These are phyloP conservation scores for Penicillium decumbens DNA, from an alignment of 2,329 filamentous ascomycete species.

Conservation along the genomic window DNA sequence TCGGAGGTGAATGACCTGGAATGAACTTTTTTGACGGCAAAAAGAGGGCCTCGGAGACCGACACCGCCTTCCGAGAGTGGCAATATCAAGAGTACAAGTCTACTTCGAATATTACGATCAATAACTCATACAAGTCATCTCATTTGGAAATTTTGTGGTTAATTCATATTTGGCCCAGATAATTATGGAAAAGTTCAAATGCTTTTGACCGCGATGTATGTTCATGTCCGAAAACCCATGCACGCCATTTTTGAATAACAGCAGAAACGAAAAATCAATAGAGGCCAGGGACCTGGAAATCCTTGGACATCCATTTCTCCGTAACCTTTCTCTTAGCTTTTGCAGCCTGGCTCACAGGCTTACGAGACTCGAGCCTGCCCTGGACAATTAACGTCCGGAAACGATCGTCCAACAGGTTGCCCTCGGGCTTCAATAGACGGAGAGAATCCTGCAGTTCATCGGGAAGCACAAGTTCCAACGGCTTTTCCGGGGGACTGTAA, in stretches of 20 bases:
- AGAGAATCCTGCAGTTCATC: constrained; percentile 80
- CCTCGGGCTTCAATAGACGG: constrained; percentile 81
- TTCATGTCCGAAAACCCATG: constrained; percentile 21
- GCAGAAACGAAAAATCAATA: constrained; percentile 18
- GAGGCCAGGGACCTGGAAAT: constrained; percentile 61
- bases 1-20: constrained; percentile 10
- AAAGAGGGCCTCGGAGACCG: background rate
- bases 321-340: constrained; percentile 75
- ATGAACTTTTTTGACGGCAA: constrained; percentile 13
- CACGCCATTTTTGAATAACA: constrained; percentile 23
- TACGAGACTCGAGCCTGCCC: constrained; percentile 81
- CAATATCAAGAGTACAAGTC: background rate
- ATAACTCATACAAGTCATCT: background rate
- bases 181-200: constrained; percentile 4
- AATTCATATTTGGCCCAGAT: background rate
- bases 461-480: constrained; percentile 73
- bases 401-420: constrained; percentile 87
- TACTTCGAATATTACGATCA: background rate
- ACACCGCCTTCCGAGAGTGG: constrained; percentile 2
- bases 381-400: constrained; percentile 84
- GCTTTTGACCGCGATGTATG: constrained; percentile 18
- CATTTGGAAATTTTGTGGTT: background rate
- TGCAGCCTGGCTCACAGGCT: constrained; percentile 73
- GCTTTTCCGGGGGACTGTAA: constrained; percentile 59
- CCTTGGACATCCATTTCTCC: constrained; percentile 98